A percentile compares a stretch with the other conserved stretches of the same genome.
phyloP scores from a whole-genome alignment of 2,329 filamentous ascomycete species.

The Fusarium haematococcum region DNA sequence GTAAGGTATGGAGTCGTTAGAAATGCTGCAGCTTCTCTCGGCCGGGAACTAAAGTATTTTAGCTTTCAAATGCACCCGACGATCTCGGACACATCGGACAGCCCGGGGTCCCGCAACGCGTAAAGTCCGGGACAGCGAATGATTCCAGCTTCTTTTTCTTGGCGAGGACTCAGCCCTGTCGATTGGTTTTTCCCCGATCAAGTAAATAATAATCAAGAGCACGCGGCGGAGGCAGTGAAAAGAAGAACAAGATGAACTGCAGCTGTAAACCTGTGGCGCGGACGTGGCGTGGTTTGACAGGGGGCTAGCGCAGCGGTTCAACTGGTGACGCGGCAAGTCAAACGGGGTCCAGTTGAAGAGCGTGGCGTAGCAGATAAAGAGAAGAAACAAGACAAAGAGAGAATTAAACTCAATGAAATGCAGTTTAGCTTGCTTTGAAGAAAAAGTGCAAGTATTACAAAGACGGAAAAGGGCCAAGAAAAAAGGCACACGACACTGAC shows the following conservation, averaged over 20 bases:
- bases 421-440: neutral
- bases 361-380: neutral
- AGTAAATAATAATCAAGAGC: neutral
- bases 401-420: neutral
- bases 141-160: neutral
- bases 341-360: neutral
- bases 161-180: neutral
- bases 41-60: slow-evolving; percentile 11
- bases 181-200: neutral
- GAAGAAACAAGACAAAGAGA: neutral
- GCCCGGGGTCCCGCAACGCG: neutral
- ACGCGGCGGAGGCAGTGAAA: neutral
- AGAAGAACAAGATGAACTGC: neutral
- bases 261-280: neutral
- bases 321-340: neutral
- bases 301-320: neutral
- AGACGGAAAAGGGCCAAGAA: neutral
- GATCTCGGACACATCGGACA: slow-evolving; percentile 18
- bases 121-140: slow-evolving; percentile 9
- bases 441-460: neutral
- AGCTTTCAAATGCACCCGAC: neutral
- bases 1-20: slow-evolving; percentile 21
- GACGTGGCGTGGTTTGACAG: neutral
- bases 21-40: slow-evolving; percentile 24
- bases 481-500: neutral